phyloP scores from a whole-genome alignment of 441 rosid species.

The Biscutella auriculata region DNA sequence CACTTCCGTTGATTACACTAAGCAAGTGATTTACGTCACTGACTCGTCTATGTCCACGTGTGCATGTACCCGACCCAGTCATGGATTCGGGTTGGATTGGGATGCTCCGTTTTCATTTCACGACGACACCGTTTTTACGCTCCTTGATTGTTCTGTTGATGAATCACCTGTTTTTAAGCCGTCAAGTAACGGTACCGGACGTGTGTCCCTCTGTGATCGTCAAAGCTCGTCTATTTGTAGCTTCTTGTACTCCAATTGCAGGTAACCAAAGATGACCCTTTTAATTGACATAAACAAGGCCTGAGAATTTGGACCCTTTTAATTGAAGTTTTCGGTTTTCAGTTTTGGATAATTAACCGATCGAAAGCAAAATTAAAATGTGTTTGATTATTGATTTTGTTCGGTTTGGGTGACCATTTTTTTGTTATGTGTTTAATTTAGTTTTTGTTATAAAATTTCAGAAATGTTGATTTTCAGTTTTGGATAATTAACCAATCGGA shows the following conservation, averaged over 20 bases:
- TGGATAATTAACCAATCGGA: no score
- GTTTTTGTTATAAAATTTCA: no score
- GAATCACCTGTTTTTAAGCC: constrained; percentile 62
- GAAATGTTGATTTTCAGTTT: no score
- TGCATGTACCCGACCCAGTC: constrained; percentile 62
- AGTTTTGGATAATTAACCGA: no score
- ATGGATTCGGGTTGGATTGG: constrained; percentile 80
- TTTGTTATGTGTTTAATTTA: no score
- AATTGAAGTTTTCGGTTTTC: no score
- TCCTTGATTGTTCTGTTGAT: constrained; percentile 66
- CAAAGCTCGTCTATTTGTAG: constrained; percentile 69
- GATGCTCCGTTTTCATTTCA: constrained; percentile 79
- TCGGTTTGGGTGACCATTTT: no score
- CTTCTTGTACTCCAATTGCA: constrained; percentile 52
- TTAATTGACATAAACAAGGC: background rate
- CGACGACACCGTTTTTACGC: constrained; percentile 61
- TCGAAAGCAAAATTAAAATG: no score
- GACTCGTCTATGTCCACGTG: constrained; percentile 91
- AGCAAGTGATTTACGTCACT: constrained; percentile 46
- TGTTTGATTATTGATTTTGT: no score
- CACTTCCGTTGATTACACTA: constrained; percentile 52
- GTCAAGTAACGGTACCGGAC: constrained; percentile 41
- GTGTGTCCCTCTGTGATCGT: constrained; percentile 55
- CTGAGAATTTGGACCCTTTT: no score
- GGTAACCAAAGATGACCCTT: background rate